Base-by-base conservation (phyloP, 495 filamentous ascomycete species). In the Neurospora discreta region DNA sequence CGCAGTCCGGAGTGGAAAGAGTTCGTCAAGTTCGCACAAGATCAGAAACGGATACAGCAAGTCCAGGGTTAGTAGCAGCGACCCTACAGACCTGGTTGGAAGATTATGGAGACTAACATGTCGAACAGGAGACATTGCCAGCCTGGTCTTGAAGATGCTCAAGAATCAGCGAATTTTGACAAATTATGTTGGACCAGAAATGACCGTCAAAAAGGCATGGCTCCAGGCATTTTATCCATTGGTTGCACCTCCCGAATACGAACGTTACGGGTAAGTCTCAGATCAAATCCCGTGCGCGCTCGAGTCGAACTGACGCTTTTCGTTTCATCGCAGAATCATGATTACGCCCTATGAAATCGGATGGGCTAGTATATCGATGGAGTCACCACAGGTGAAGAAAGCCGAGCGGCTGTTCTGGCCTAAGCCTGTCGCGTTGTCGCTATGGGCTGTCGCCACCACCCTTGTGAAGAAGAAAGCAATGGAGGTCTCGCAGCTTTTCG, bases 1-100 rank as follows among this genome's bases (percentile, higher is more conserved):
- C 84, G 81, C 3, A 89, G 92, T 77, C 90, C 91, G 4, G 92
- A 94, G 78, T 93, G 90, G 90, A 82, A 86, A 74, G 81, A 85
- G 60, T 94, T 92, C 73, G 75, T 87, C 23, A 86, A 84, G 43
- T 80, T 92, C 26, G 84, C 86, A 30, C 81, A 83, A 36, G 84
- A 93, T 75, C 76, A 74, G 23, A 74, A 85, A 60, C 39, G 80
- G 84, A 70, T 73, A 86, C 36, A 73, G 80, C 39, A 76, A 77
- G 20, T 82, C 92, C 23, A 82, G 82, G 73, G 90, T 91, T 78
- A 70, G 84, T 69, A 6, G 7, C 38, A 38, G 1, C 11, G 26
- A 43, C 8, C 16, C 9, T 39, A 39, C 9, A 3, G 16, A 4
- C 1, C 13, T 38, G 20, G 69, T 38, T 30, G 7, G 15, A 30